Percentiles rank a stretch among this genome's conserved stretches.
Conservation (phyloP, 257 asterid species). For the Primulina eburnea region DNA sequence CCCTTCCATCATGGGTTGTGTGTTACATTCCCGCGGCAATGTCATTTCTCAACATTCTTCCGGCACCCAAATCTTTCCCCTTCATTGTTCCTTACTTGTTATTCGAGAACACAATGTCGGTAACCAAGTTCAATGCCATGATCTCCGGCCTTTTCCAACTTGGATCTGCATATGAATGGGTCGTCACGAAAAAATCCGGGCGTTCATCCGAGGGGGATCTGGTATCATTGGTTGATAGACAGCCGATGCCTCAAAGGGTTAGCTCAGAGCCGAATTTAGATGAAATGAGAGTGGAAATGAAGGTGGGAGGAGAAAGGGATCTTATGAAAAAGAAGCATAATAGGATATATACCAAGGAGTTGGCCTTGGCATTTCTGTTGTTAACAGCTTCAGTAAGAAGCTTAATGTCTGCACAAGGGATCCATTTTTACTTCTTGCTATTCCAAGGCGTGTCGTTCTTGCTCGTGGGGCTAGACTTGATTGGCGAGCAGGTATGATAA, state of each 20-base stretch:
- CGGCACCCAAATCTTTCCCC: conserved; percentile 90
- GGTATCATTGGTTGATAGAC: conserved; percentile 46
- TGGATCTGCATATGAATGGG: conserved; percentile 93
- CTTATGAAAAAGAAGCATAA: conserved; percentile 64
- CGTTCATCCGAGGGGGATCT: conserved; percentile 85
- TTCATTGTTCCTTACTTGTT: conserved; percentile 86
- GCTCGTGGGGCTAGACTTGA: conserved; percentile 86
- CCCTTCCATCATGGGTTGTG: conserved; percentile 87
- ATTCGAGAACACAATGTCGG: conserved; percentile 94
- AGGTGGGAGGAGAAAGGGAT: conserved; percentile 36
- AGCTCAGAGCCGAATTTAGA: conserved; percentile 66
- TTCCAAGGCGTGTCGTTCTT: conserved; percentile 89
- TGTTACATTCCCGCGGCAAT: conserved; percentile 80
- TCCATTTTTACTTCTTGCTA: conserved; percentile 87
- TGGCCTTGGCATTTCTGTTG: conserved; percentile 73
- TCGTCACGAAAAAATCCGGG: conserved; percentile 85
- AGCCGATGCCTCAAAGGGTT: conserved; percentile 49
- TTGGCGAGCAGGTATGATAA: conserved; percentile 72
- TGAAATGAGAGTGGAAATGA: conserved; percentile 53
- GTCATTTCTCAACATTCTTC: conserved; percentile 72
- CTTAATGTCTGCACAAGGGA: conserved; percentile 84
- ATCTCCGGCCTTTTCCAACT: conserved; percentile 88
- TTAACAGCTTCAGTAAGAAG: conserved; percentile 83
- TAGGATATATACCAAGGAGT: conserved; percentile 70
- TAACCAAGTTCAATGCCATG: conserved; percentile 95